A percentile compares a stretch with the other conserved stretches of the same genome.
Evolutionary conservation across 192 early-diverging fungal species (phyloP).

Genomic region (Entrophospora sp.): DNA sequence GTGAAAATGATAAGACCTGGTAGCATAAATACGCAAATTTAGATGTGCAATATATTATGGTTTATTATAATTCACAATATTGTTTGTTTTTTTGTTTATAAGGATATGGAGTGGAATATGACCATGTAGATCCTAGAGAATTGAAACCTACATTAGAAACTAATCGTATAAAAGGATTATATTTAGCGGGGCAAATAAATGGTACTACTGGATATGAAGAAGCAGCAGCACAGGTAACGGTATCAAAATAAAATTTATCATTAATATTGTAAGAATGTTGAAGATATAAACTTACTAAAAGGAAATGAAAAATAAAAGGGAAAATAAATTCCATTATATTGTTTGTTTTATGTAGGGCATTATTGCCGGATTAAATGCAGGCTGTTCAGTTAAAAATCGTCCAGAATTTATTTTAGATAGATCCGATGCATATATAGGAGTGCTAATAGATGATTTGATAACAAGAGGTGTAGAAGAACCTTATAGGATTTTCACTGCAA

Average conservation of each 20-base stretch:
- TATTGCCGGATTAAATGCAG: constrained; percentile 72
- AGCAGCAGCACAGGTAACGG: constrained; percentile 56
- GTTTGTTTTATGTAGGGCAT: constrained; percentile 35
- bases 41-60: too few relatives aligned
- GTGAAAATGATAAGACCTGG: constrained; percentile 62
- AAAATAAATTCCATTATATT: too few relatives aligned
- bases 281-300: too few relatives aligned
- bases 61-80: not conserved
- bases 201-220: constrained; percentile 84
- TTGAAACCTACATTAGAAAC: constrained; percentile 68
- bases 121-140: constrained; percentile 77
- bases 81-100: not conserved
- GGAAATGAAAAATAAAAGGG: too few relatives aligned
- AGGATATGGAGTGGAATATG: constrained; percentile 82
- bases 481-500: constrained; percentile 74
- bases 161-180: constrained; percentile 65
- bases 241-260: not conserved
- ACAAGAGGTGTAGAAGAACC: constrained; percentile 77
- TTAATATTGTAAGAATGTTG: not conserved
- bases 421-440: constrained; percentile 74
- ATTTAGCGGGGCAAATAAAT: constrained; percentile 78
- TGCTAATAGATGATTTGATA: constrained; percentile 73
- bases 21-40: too few relatives aligned
- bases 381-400: constrained; percentile 41
- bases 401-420: constrained; percentile 59